phyloP scores from a whole-genome alignment of 169 alveolate genomes.

The Plasmodium billcollinsi region DNA sequence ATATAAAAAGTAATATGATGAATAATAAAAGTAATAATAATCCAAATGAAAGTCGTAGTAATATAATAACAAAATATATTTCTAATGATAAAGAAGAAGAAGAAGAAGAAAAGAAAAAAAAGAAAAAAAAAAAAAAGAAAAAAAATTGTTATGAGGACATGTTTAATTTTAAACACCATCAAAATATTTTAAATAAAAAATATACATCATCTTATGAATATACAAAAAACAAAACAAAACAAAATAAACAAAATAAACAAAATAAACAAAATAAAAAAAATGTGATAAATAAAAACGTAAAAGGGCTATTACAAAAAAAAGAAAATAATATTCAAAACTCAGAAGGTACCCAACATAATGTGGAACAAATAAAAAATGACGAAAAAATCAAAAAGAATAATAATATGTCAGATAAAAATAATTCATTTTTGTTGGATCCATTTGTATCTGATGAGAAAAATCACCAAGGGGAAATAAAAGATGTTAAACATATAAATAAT shows the following conservation, averaged over 20 bases:
- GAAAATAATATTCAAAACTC: too few species aligned
- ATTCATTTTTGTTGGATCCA: not conserved
- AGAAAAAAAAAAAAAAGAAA: conserved; percentile 6
- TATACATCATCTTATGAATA: conserved; percentile 57
- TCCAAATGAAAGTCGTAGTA: not conserved
- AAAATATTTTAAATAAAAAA: conserved; percentile 36
- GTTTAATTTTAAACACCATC: conserved; percentile 29
- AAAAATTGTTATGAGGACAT: conserved; percentile 21
- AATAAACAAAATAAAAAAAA: not conserved
- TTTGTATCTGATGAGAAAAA: too few species aligned
- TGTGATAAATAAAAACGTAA: not conserved
- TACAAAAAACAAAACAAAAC: not conserved
- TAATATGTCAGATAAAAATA: not conserved
- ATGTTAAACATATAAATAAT: not conserved
- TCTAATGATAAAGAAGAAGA: conserved; percentile 7
- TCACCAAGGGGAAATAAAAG: not conserved
- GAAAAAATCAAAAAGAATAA: not conserved
- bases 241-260: not conserved
- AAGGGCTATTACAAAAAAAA: not conserved
- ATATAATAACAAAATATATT: not conserved
- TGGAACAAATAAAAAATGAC: not conserved
- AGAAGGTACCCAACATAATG: not conserved
- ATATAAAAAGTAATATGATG: too few species aligned
- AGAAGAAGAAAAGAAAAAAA: too few species aligned
- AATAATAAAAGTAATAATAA: not conserved